Base-by-base conservation (phyloP, 176 grass and related monocot genomes). In the Avena eriantha region DNA sequence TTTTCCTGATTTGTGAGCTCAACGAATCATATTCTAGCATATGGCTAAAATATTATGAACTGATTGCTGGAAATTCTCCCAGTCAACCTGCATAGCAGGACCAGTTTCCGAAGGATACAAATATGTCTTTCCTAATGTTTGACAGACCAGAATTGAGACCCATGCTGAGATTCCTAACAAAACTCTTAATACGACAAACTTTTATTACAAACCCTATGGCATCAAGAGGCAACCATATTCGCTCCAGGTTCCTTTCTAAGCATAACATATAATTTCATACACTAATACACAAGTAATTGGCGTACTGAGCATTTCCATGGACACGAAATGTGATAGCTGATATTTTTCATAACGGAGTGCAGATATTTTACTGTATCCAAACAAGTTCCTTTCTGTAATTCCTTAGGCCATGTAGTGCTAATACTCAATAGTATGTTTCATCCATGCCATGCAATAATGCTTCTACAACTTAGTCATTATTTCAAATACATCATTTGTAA, bases 181-280 rank as follows among this genome's bases (percentile, higher is more conserved):
- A 46, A 10, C 24, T 47, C 70, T 47, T 14, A 47, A 73, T 36
- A 73, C 24, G n/a, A 16, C 21, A 23, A 73, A 47, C 41, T 47
- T 46, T 47, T 73, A 73, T 21, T 39, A 41, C 67, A 72, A 72
- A 46, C 69, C n/a, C 21, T 72, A 39, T 43, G 34, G n/a, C 69
- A 72, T 21, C 21, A 22, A 45, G 69, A 3, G n/a, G 35, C 35
- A 70, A 41, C 18, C 67, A 69, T 18, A 41, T 21, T 70, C n/a
- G 19, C 10, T 72, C 19, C 39, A 45, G 45, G 17, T 43, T 72
- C 69, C 69, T 72, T 46, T n/a, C 10, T 46, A 46, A 72, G 19
- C 39, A 14, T 72, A 72, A 18, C 36, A 71, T 70, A 69, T 70
- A 21, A 10, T 70, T 70, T 18, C 17, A 70, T 21, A 11, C 67